These are phyloP conservation scores for Neurospora terricola DNA, from an alignment of 495 filamentous ascomycete genomes.

Conservation along the genomic window DNA sequence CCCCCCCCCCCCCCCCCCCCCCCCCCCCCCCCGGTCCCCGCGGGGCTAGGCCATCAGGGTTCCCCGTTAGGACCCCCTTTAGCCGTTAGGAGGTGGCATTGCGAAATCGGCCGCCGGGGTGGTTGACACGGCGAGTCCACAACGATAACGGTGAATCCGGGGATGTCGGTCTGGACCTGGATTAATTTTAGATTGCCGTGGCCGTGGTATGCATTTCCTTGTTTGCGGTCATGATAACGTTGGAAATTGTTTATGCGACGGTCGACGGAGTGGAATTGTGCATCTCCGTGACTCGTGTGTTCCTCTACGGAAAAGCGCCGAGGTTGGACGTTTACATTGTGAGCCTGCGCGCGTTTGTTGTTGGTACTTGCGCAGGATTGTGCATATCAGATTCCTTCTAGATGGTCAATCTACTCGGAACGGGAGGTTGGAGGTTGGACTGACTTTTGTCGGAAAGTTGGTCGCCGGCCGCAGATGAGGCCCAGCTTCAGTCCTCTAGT, in stretches of 20 bases:
- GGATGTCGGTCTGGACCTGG: too few relatives aligned
- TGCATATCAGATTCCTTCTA: not conserved
- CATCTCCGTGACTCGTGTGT: not conserved
- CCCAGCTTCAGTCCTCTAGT: not conserved
- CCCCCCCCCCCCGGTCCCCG: too few relatives aligned
- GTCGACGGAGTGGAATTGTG: not conserved
- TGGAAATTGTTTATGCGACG: not conserved
- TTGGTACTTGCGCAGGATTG: not conserved
- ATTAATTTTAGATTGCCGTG: not conserved
- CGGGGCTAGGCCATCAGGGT: too few relatives aligned
- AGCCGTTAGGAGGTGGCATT: too few relatives aligned
- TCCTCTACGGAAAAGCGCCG: not conserved
- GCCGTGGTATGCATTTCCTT: not conserved
- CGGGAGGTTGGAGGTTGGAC: not conserved
- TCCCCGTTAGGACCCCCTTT: not conserved
- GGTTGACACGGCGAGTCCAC: too few relatives aligned
- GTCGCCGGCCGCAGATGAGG: not conserved
- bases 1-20: too few relatives aligned
- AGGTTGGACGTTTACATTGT: not conserved
- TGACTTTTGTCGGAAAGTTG: not conserved
- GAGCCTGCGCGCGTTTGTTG: not conserved
- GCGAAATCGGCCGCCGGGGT: too few relatives aligned
- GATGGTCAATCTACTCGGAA: not conserved
- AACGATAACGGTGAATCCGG: too few relatives aligned
- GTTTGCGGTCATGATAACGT: not conserved